phyloP scores from a whole-genome alignment of 768 basidiomycete genomes.

The Pholiota molesta region DNA sequence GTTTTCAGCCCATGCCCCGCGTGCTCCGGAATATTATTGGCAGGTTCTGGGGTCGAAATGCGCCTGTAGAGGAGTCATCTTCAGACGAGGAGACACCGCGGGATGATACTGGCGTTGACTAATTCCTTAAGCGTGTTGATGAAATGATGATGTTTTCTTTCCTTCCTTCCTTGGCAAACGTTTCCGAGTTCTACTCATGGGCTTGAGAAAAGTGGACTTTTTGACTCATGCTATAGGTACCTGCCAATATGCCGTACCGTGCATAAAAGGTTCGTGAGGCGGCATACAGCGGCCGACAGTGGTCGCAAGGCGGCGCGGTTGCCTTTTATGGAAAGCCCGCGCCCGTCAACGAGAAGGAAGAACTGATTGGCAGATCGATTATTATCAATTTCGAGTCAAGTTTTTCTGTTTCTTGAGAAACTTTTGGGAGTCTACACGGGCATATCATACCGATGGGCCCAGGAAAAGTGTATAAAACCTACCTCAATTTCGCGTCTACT shows the following conservation, averaged over 20 bases:
- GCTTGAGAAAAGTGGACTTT: background rate
- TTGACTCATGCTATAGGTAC: background rate
- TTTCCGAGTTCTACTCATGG: background rate
- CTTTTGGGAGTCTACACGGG: background rate
- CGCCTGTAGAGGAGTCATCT: slow-evolving; percentile 35
- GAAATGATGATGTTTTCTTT: background rate
- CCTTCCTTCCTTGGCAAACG: too few relatives aligned
- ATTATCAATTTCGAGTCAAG: background rate
- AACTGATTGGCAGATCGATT: background rate
- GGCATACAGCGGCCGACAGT: too few relatives aligned
- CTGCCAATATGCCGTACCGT: background rate
- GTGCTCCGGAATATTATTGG: slow-evolving; percentile 60
- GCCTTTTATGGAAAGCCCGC: background rate
- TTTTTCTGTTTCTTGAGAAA: background rate
- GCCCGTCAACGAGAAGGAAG: background rate
- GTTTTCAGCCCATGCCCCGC: slow-evolving; percentile 58
- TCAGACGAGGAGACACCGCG: slow-evolving; percentile 41
- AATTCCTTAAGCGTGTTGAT: slow-evolving; percentile 2
- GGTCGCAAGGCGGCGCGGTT: background rate
- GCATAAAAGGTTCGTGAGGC: too few relatives aligned
- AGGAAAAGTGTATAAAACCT: background rate
- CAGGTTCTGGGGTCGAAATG: slow-evolving; percentile 56
- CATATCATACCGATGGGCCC: background rate
- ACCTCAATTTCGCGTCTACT: background rate
- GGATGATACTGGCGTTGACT: slow-evolving; percentile 38